Evolutionary conservation across 2,329 filamentous ascomycete genomes (phyloP).

Genomic region (Hypoxylon sp.): DNA sequence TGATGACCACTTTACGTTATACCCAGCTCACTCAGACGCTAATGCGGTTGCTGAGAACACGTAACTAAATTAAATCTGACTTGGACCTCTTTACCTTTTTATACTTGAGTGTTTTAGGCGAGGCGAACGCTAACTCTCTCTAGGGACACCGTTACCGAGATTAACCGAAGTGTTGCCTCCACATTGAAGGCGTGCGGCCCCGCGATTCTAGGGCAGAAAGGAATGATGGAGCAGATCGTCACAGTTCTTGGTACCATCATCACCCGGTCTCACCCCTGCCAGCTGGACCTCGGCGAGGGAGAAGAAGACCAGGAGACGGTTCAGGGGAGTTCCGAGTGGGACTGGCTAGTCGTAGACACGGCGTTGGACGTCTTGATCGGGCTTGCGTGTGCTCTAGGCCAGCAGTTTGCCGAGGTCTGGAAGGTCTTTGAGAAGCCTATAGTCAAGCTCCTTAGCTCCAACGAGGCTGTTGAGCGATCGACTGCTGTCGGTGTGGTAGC

Average conservation of each 20-base stretch:
- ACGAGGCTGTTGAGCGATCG: conserved; percentile 88
- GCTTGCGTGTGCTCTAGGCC: conserved; percentile 84
- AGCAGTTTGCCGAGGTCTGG: conserved; percentile 88
- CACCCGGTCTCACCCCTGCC: conserved; percentile 91
- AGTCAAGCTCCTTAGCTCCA: conserved; percentile 87
- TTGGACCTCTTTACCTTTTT: conserved; percentile 21
- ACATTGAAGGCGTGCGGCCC: conserved; percentile 93
- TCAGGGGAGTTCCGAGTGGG: conserved; percentile 89
- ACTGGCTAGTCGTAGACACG: conserved; percentile 97
- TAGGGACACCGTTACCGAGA: conserved; percentile 90
- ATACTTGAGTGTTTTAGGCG: not conserved
- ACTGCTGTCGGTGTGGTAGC: conserved; percentile 93
- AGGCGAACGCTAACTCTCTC: conserved; percentile 40
- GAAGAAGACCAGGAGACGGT: conserved; percentile 82
- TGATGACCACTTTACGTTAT: conserved; percentile 95
- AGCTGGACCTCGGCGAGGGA: conserved; percentile 88
- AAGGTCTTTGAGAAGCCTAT: conserved; percentile 96
- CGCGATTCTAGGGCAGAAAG: conserved; percentile 81
- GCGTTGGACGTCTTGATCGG: conserved; percentile 92
- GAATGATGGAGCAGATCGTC: conserved; percentile 82
- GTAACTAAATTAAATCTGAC: conserved; percentile 70
- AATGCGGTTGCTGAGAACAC: conserved; percentile 92
- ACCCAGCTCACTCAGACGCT: conserved; percentile 99
- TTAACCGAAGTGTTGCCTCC: conserved; percentile 93
- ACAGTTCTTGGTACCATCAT: conserved; percentile 84